phyloP scores from a whole-genome alignment of 2,329 filamentous ascomycete species.

The Neofusicoccum parvum region DNA sequence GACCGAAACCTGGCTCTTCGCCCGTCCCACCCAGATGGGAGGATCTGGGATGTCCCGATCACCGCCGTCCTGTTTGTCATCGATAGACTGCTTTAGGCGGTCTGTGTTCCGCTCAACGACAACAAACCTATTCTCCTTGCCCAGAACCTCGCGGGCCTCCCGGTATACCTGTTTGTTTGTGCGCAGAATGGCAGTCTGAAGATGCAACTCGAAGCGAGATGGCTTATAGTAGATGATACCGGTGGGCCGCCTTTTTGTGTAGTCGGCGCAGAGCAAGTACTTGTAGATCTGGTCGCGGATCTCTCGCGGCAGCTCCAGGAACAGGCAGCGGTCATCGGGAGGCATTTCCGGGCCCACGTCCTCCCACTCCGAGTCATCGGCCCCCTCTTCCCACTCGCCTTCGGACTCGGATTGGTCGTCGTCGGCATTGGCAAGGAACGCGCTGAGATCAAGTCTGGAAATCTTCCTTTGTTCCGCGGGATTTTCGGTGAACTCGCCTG shows the following conservation, averaged over 20 bases:
- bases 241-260: neutral
- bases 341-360: neutral
- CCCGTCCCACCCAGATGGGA: neutral
- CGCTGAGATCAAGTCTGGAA: neutral
- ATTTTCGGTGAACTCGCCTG: neutral
- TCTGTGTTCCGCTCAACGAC: neutral
- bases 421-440: neutral
- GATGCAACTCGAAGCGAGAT: neutral
- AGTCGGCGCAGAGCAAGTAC: constrained; percentile 3
- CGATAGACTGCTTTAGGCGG: neutral
- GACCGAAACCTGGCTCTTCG: neutral
- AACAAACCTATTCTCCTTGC: neutral
- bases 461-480: neutral
- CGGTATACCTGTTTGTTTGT: neutral
- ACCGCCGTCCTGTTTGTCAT: neutral
- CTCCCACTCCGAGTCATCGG: neutral
- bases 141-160: neutral
- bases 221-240: neutral
- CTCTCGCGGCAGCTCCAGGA: constrained; percentile 3
- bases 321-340: neutral
- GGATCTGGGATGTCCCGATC: neutral
- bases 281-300: constrained; percentile 3
- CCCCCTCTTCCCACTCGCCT: constrained; percentile 9
- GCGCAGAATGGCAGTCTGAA: neutral
- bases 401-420: neutral